A percentile compares a stretch with the other conserved stretches of the same genome.
These are phyloP conservation scores for Cercospora zeae-maydis DNA, from an alignment of 2,329 filamentous ascomycete genomes.

Conservation along the genomic window DNA sequence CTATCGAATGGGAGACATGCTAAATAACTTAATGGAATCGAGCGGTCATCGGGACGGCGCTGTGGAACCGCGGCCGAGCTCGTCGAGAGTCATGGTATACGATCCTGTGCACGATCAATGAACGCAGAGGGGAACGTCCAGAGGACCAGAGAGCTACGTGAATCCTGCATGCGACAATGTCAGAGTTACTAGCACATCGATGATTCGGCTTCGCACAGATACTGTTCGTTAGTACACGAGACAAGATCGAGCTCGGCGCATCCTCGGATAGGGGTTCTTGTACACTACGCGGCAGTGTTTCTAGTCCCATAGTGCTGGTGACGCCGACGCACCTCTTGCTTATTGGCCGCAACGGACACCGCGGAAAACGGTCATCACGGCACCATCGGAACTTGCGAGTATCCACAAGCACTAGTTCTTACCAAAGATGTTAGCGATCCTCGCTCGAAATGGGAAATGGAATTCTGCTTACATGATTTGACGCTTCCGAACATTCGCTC, in stretches of 20 bases:
- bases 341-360: background rate
- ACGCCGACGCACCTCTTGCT: background rate
- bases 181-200: background rate
- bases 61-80: background rate
- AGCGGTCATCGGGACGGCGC: background rate
- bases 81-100: background rate
- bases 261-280: background rate
- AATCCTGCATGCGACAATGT: background rate
- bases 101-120: constrained; percentile 4
- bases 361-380: background rate
- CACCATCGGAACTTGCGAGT: background rate
- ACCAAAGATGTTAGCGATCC: background rate
- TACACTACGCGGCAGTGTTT: background rate
- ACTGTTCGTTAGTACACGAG: background rate
- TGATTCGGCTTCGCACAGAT: background rate
- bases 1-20: constrained; percentile 2
- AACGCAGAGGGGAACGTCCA: background rate
- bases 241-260: background rate
- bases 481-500: background rate
- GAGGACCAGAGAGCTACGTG: background rate
- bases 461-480: background rate
- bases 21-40: background rate
- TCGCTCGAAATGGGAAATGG: background rate
- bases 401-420: background rate
- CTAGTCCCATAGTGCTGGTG: background rate